Evolutionary conservation across 352 stramenopile species (phyloP), one percentile per base, ranked within the genome.

Genomic region (Lagenidium giganteum): DNA sequence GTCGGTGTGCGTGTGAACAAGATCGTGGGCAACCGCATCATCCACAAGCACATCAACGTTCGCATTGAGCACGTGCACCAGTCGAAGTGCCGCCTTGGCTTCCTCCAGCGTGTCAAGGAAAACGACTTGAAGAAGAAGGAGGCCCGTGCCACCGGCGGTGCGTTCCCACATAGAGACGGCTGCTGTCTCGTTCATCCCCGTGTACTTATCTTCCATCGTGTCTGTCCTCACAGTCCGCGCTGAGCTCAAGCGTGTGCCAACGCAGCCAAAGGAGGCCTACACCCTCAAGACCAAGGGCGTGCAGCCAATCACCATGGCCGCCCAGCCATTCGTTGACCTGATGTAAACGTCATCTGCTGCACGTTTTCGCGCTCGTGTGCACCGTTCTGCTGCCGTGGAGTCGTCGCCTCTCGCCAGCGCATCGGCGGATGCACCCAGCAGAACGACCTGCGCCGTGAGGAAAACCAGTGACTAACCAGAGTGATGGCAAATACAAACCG

Each of bases 31-130:
- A 95, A 98, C 74, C 87, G 96, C 70, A 98, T 99, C 67, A 96
- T 99, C 67, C 95, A 98, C 67, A 99, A 99, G 95, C 86, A 98
- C 78, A 98, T 99, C 67, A 97, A 99, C 86, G 94, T 99, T 44
- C 93, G 96, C 59, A 96, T 99, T 65, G 96, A 99, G 82, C 97
- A 99, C 83, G 95, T 99, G 57, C 84, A 95, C 57, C 88, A 95
- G 57, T 99, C 95, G 55, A 98, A 98, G 83, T 99, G 95, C 84
- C 96, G 96, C 61, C 93, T 98, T 63, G 95, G 98, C 67, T 98
- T 99, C 73, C 87, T 99, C 52, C 79, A 84, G 50, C 92, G 97
- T 58, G 96, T 98, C 57, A 97, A 98, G 80, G 76, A 95, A 51
- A 99, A 99, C 81, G 97, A 99, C 70, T 70, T 88, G 33, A 91